Base-by-base conservation (phyloP, 768 basidiomycete genomes). In the Chalciporus chontae region DNA sequence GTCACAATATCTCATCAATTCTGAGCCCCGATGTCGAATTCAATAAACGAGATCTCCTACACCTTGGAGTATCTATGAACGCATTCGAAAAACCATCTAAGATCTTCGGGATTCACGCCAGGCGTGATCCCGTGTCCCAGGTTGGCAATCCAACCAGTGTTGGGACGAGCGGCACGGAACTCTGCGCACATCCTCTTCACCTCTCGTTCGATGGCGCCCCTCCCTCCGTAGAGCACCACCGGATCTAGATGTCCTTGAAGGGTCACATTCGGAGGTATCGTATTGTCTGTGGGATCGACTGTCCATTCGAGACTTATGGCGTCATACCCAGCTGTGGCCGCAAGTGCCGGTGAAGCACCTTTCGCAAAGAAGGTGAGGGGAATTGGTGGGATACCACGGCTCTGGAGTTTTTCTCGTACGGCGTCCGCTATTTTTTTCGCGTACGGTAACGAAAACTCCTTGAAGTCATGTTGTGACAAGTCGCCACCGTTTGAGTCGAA, bases 401-500 rank as follows among this genome's bases (percentile, higher is more conserved):
- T 71, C 13, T 61, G 59, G 24, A 97, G 79, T 24, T 75, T 76
- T 18, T 63, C 60, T 47, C 81, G 83, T 50, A 97, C 90, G 50
- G 80, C 74, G 2, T 70, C 69, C 14, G 87, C 80, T 59, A 98
- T 94, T 59, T 82, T 80, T 40, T 75, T 69, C 34, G 93, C 75
- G 14, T 86, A 79, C 8, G 94, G 94, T 53, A 89, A 79, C 40
- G 94, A 87, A 71, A 96, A 98, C 43, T 75, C 72, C 26, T 69
- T 67, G 70, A 95, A 98, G 65, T 97, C 90, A 62, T 90, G 73
- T 2, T 87, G 91, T 4, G 94, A 86, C 50, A 99, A 77, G 64
- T 96, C 94, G 43, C 90, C 89, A 8, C 90, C 96, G 81, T 89
- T 91, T 1, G 96, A 97, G 69, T 99, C 96, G 62, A 99, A 99